Evolutionary conservation across 2,329 filamentous ascomycete species (phyloP).

Genomic region (Clathrospora elynae): DNA sequence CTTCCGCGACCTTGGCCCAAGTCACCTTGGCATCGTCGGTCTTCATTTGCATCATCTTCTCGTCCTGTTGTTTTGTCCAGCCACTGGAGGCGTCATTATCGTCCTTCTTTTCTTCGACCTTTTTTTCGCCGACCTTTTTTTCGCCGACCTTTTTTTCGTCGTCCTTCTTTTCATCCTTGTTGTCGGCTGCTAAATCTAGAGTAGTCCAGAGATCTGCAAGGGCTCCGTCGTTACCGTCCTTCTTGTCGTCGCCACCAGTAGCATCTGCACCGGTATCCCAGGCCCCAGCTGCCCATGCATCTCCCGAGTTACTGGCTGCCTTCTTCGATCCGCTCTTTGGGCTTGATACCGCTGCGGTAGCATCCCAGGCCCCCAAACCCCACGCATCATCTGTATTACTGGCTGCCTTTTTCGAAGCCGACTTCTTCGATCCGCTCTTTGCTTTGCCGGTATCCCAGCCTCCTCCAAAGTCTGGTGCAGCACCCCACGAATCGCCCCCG

Average conservation of each 20-base stretch:
- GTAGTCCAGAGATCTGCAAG: too few relatives aligned
- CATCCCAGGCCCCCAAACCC: neutral
- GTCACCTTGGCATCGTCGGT: slow-evolving; percentile 20
- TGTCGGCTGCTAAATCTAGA: too few relatives aligned
- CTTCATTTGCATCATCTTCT: slow-evolving; percentile 47
- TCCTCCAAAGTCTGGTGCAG: too few relatives aligned
- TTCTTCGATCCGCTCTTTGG: slow-evolving; percentile 9
- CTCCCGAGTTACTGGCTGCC: neutral
- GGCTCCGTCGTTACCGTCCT: too few relatives aligned
- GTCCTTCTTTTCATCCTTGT: neutral
- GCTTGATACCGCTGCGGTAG: neutral
- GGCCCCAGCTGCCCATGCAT: neutral
- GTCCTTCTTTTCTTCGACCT: neutral
- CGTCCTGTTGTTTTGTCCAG: slow-evolving; percentile 51
- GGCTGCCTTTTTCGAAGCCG: slow-evolving; percentile 4
- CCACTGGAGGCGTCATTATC: slow-evolving; percentile 6
- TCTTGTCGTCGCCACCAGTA: slow-evolving; percentile 1
- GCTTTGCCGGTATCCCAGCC: neutral
- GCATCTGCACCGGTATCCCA: neutral
- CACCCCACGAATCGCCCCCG: neutral
- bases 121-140: neutral
- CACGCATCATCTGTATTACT: neutral
- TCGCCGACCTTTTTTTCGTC: neutral
- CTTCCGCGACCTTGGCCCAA: slow-evolving; percentile 41
- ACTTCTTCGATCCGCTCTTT: neutral